These are phyloP conservation scores for Lentinula boryana DNA, from an alignment of 768 basidiomycete species.

Conservation along the genomic window DNA sequence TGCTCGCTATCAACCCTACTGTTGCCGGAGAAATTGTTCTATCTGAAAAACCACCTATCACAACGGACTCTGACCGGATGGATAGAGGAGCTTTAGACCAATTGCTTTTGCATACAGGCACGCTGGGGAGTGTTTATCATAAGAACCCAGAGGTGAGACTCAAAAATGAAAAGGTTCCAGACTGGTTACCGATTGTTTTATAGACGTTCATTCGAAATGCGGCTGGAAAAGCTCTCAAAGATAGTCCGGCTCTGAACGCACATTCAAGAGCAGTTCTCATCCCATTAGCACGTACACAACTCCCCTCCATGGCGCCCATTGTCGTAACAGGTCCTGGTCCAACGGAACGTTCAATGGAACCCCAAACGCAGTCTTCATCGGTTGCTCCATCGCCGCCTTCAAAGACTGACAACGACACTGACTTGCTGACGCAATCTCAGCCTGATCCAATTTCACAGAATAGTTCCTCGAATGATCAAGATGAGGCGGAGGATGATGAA, in stretches of 20 bases:
- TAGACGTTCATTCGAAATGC: slow-evolving; percentile 94
- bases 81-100: slow-evolving; percentile 95
- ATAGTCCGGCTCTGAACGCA: slow-evolving; percentile 86
- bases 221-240: slow-evolving; percentile 71
- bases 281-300: slow-evolving; percentile 46
- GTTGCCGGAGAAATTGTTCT: slow-evolving; percentile 88
- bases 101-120: slow-evolving; percentile 88
- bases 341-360: slow-evolving; percentile 53
- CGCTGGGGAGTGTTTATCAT: slow-evolving; percentile 94
- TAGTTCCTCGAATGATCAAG: slow-evolving; percentile 13
- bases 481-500: slow-evolving; percentile 35
- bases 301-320: slow-evolving; percentile 36
- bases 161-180: not conserved
- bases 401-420: slow-evolving; percentile 22
- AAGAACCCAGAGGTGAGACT: slow-evolving; percentile 84
- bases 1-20: slow-evolving; percentile 88
- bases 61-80: slow-evolving; percentile 98
- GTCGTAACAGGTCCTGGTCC: slow-evolving; percentile 62
- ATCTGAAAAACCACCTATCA: slow-evolving; percentile 90
- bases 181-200: slow-evolving; percentile 3
- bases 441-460: not conserved
- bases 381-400: slow-evolving; percentile 18
- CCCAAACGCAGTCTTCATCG: slow-evolving; percentile 19
- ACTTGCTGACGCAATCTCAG: slow-evolving; percentile 19
- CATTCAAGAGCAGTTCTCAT: slow-evolving; percentile 72